A percentile compares a stretch with the other conserved stretches of the same genome.
Conservation (phyloP, 306 rosid genomes). For the Astragalus glycyphyllos region DNA sequence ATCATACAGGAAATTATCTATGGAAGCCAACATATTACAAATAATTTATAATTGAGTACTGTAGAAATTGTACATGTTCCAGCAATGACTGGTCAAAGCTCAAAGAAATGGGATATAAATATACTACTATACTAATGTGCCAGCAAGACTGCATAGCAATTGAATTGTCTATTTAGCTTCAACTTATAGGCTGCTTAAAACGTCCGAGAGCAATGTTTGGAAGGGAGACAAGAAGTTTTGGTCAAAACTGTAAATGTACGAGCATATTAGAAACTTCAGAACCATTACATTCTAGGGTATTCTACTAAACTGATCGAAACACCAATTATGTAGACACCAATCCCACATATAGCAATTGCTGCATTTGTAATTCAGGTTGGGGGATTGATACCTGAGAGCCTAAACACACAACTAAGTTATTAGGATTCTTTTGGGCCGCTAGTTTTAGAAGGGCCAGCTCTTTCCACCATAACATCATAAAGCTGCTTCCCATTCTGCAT, state of each 20-base stretch:
- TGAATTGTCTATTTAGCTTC: slow-evolving; percentile 9
- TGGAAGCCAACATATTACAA: neutral
- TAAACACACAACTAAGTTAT: slow-evolving; percentile 37
- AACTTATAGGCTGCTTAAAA: neutral
- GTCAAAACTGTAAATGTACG: slow-evolving; percentile 10
- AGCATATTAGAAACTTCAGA: slow-evolving; percentile 22
- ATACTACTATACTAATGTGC: neutral
- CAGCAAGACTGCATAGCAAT: slow-evolving; percentile 10
- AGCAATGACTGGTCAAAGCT: slow-evolving; percentile 11
- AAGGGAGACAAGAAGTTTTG: neutral
- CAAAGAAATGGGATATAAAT: neutral
- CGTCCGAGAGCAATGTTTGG: slow-evolving; percentile 4
- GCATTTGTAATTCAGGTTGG: neutral
- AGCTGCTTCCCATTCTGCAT: slow-evolving; percentile 94
- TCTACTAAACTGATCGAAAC: slow-evolving; percentile 3
- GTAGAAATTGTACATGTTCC: neutral
- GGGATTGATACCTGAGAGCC: slow-evolving; percentile 35
- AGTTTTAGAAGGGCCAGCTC: slow-evolving; percentile 90
- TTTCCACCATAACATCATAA: slow-evolving; percentile 89
- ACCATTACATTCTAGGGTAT: neutral
- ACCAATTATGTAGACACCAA: neutral
- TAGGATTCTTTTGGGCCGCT: slow-evolving; percentile 69
- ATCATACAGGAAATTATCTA: neutral
- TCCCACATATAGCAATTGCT: too few relatives aligned
- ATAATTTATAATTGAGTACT: slow-evolving; percentile 1